phyloP scores from a whole-genome alignment of 306 rosid genomes.

The Herpetospermum pedunculosum region DNA sequence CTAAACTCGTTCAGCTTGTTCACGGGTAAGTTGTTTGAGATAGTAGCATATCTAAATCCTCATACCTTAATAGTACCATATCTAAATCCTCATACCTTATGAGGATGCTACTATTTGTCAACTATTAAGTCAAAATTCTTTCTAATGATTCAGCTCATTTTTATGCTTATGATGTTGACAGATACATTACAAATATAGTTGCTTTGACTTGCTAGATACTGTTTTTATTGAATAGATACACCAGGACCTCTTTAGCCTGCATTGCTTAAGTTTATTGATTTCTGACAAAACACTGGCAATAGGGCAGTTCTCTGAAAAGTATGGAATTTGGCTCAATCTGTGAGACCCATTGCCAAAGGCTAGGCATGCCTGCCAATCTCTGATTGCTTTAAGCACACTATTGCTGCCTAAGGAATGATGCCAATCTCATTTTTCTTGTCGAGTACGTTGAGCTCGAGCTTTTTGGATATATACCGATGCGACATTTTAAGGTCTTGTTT shows the following conservation, averaged over 20 bases:
- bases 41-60: neutral
- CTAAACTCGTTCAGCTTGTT: constrained; percentile 76
- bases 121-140: neutral
- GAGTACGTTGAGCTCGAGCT: neutral
- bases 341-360: neutral
- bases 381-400: neutral
- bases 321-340: neutral
- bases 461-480: too few relatives aligned
- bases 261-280: neutral
- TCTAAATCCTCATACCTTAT: neutral
- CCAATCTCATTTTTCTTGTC: neutral
- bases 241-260: neutral
- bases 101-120: neutral
- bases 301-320: neutral
- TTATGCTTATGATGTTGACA: neutral
- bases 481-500: too few relatives aligned
- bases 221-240: neutral
- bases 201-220: neutral
- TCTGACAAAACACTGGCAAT: neutral
- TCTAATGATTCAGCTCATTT: neutral
- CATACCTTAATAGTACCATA: neutral
- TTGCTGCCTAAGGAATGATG: neutral
- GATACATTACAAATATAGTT: neutral
- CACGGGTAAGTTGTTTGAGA: constrained; percentile 38
- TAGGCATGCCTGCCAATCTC: neutral